Conservation (phyloP, 257 asterid genomes). For the Cynanchum wilfordii region DNA sequence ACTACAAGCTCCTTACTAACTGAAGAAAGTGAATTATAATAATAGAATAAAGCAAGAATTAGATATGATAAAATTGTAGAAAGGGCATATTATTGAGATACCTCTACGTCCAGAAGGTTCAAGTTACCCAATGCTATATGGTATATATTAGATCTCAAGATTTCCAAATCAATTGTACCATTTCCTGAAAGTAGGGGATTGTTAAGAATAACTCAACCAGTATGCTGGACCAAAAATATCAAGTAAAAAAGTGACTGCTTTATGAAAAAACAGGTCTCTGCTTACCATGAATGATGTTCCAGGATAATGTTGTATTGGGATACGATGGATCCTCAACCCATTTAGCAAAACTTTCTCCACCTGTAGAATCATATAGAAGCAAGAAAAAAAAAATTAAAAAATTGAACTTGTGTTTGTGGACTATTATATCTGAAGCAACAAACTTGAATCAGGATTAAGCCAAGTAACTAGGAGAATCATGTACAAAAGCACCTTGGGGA, state of each 20-base stretch:
- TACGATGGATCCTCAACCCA: constrained; percentile 21
- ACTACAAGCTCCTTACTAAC: not conserved
- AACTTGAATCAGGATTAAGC: not conserved
- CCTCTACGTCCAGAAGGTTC: constrained; percentile 22
- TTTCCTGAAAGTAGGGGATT: constrained; percentile 8
- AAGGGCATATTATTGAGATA: not conserved
- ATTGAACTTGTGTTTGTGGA: not conserved
- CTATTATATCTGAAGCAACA: not conserved
- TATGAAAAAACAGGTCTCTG: not conserved
- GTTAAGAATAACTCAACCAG: not conserved
- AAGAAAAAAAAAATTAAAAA: not conserved
- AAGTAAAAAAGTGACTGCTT: not conserved
- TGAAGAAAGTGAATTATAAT: not conserved
- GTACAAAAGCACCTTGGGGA: not conserved
- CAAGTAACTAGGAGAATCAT: not conserved
- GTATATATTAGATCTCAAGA: constrained; percentile 12
- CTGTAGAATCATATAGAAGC: constrained; percentile 5
- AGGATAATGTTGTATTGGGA: constrained; percentile 13
- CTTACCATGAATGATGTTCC: constrained; percentile 20
- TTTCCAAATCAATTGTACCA: constrained; percentile 22
- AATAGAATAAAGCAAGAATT: not conserved
- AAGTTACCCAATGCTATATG: constrained; percentile 18
- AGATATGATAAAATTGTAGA: not conserved
- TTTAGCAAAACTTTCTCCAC: constrained; percentile 15
- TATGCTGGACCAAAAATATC: not conserved